Evolutionary conservation across 352 stramenopile genomes (phyloP).

Genomic region (Globisporangium carolinianum): DNA sequence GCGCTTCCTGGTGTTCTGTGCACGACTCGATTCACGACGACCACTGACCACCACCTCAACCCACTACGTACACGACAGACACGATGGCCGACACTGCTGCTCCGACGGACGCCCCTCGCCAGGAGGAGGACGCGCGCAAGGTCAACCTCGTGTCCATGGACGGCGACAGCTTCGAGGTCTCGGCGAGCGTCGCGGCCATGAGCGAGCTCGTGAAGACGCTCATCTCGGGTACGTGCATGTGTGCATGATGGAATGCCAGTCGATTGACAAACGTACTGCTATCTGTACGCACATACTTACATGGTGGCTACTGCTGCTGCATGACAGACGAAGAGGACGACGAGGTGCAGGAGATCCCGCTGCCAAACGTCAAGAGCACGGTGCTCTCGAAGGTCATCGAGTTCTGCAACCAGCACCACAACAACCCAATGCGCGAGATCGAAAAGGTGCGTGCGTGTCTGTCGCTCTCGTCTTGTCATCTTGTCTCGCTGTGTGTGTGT

Average conservation of each 20-base stretch:
- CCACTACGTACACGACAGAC: background rate
- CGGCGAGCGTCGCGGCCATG: constrained; percentile 93
- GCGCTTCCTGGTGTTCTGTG: too few species aligned
- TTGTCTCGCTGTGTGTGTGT: background rate
- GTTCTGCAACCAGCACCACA: constrained; percentile 94
- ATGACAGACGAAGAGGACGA: constrained; percentile 88
- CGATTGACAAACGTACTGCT: too few species aligned
- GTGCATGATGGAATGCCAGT: background rate
- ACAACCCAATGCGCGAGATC: constrained; percentile 98
- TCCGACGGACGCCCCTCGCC: constrained; percentile 29
- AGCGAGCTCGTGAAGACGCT: constrained; percentile 97
- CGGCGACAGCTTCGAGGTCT: constrained; percentile 94
- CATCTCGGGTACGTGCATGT: constrained; percentile 78
- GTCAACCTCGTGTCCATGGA: constrained; percentile 91
- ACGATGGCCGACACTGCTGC: constrained; percentile 53
- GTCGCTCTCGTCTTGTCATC: background rate
- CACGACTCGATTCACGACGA: too few species aligned
- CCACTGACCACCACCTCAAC: too few species aligned
- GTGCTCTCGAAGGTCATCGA: constrained; percentile 97
- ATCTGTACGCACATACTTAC: too few species aligned
- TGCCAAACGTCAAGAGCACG: constrained; percentile 97
- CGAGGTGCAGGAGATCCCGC: constrained; percentile 94
- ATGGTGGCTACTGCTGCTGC: background rate
- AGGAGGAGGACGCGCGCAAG: constrained; percentile 76
- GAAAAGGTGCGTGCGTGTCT: constrained; percentile 84